A percentile compares a stretch with the other conserved stretches of the same genome.
Conservation (phyloP, 306 rosid genomes). For the Ormosia emarginata region DNA sequence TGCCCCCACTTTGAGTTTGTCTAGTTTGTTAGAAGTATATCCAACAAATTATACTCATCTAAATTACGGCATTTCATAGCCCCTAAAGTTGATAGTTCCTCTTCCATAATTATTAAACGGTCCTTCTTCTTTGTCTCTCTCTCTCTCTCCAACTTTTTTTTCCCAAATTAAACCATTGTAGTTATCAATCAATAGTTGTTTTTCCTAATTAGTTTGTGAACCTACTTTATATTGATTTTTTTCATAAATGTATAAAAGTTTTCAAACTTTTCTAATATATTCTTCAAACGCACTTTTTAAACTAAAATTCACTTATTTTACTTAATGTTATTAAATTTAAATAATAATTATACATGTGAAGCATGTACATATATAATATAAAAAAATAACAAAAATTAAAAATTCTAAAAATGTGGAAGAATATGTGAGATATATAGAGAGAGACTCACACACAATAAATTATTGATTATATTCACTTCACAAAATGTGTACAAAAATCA, state of each 20-base stretch:
- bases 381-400: too few species aligned
- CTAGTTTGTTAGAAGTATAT: not conserved
- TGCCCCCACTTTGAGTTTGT: constrained; percentile 22
- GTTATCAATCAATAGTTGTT: not conserved
- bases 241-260: not conserved
- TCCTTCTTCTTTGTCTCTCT: not conserved
- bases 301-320: not conserved
- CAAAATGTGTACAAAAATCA: too few species aligned
- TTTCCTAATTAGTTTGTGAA: not conserved
- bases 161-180: not conserved
- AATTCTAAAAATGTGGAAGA: too few species aligned
- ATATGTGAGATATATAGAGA: too few species aligned
- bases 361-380: not conserved
- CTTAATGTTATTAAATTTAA: not conserved
- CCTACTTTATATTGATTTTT: not conserved
- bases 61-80: not conserved
- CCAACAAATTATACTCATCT: constrained; percentile 6
- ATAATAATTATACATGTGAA: not conserved
- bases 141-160: not conserved
- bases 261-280: too few species aligned
- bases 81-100: constrained; percentile 4
- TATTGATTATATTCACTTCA: too few species aligned
- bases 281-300: not conserved
- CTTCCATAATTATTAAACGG: not conserved
- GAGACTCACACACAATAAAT: too few species aligned